Conservation (phyloP, 768 basidiomycete genomes). For the Tephrocybe sp. region DNA sequence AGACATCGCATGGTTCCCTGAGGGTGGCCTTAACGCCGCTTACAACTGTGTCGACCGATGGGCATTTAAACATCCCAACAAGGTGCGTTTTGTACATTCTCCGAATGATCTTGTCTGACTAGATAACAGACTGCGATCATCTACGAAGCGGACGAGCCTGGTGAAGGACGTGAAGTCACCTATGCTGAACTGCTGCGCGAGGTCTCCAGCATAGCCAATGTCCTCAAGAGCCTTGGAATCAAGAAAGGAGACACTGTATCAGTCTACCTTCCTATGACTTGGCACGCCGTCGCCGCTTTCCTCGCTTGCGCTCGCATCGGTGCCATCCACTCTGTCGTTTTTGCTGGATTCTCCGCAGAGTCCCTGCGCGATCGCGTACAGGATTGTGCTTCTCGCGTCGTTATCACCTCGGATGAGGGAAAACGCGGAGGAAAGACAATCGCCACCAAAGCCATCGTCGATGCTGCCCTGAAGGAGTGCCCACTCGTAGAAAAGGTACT, state of each 20-base stretch:
- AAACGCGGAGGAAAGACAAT: constrained; percentile 92
- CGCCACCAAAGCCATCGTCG: constrained; percentile 92
- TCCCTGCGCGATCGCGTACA: constrained; percentile 88
- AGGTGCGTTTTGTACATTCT: constrained; percentile 37
- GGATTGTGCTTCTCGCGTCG: constrained; percentile 87
- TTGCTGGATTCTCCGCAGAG: constrained; percentile 96
- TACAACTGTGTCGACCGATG: constrained; percentile 99
- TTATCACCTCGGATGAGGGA: constrained; percentile 96
- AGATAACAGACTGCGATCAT: constrained; percentile 81
- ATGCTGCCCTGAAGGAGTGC: constrained; percentile 83
- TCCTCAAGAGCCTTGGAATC: constrained; percentile 85
- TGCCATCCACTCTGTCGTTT: constrained; percentile 95
- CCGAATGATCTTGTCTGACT: constrained; percentile 1
- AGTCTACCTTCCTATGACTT: constrained; percentile 92
- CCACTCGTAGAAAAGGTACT: constrained; percentile 89
- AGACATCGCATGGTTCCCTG: constrained; percentile 95
- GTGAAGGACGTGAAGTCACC: constrained; percentile 70
- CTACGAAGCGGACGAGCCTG: constrained; percentile 97
- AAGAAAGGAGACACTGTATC: constrained; percentile 95
- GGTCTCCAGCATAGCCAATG: constrained; percentile 88
- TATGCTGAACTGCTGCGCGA: constrained; percentile 89
- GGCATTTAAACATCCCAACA: constrained; percentile 88
- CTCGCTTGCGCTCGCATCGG: constrained; percentile 97
- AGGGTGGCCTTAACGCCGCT: constrained; percentile 87
- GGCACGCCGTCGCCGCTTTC: constrained; percentile 96